phyloP scores from a whole-genome alignment of 352 stramenopile genomes.

The Pythium periplocum region DNA sequence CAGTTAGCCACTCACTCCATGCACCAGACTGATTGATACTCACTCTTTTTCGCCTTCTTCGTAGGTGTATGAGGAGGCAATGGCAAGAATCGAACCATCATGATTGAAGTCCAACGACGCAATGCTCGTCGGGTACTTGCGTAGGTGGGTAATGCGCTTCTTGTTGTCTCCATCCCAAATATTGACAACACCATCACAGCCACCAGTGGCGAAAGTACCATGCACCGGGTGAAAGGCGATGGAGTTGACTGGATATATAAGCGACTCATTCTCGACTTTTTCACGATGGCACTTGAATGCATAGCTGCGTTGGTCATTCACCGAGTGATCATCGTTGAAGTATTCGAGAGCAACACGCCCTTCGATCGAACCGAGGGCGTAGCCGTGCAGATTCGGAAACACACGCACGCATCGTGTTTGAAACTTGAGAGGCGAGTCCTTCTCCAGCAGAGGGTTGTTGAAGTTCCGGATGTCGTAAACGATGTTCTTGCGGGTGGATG shows the following conservation, averaged over 20 bases:
- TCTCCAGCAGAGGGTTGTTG: conserved; percentile 43
- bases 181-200: conserved; percentile 91
- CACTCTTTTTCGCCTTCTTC: conserved; percentile 96
- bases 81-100: conserved; percentile 90
- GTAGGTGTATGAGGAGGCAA: conserved; percentile 96
- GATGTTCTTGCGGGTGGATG: conserved; percentile 45
- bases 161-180: conserved; percentile 95
- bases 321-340: conserved; percentile 46
- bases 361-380: conserved; percentile 94
- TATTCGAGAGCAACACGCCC: conserved; percentile 97
- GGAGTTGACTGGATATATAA: conserved; percentile 95
- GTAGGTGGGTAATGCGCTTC: conserved; percentile 90
- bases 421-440: conserved; percentile 86
- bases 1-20: not conserved
- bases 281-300: conserved; percentile 98
- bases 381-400: conserved; percentile 71
- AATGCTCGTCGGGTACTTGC: conserved; percentile 83
- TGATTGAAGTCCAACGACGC: conserved; percentile 92
- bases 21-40: conserved; percentile 12
- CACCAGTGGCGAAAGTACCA: conserved; percentile 94
- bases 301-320: conserved; percentile 85
- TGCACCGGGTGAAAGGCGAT: conserved; percentile 94
- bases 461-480: conserved; percentile 86
- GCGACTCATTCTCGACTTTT: conserved; percentile 72
- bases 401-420: conserved; percentile 88